Conservation (phyloP, 1,284 basidiomycete genomes). For the Prillingera fragicola region DNA sequence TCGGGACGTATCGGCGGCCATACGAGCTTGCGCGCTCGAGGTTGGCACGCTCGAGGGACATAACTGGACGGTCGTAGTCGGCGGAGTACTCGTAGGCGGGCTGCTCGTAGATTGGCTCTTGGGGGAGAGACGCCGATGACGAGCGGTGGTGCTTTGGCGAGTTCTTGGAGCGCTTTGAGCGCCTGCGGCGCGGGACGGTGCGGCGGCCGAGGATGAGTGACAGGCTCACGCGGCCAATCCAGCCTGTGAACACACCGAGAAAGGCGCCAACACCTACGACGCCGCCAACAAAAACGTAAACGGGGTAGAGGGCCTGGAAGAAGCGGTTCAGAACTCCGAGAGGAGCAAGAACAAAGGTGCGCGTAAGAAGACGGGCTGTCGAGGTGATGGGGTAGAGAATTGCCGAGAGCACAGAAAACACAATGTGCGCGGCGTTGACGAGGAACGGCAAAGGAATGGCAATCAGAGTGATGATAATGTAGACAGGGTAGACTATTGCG, state of each 20-base stretch:
- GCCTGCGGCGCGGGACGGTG: too few relatives aligned
- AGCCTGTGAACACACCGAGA: constrained; percentile 35
- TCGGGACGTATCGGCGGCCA: constrained; percentile 16
- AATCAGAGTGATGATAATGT: constrained; percentile 31
- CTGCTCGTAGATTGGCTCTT: background rate
- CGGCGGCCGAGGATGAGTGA: constrained; percentile 11
- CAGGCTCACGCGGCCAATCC: constrained; percentile 26
- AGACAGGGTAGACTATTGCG: constrained; percentile 35
- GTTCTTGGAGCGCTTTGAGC: too few relatives aligned
- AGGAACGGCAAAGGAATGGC: constrained; percentile 34
- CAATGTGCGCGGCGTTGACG: constrained; percentile 22
- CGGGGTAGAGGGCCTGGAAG: constrained; percentile 33
- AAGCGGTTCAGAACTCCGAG: constrained; percentile 19
- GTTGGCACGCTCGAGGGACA: background rate
- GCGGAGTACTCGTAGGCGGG: background rate
- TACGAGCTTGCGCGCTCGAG: background rate
- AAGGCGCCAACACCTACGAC: constrained; percentile 35
- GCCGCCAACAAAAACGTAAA: constrained; percentile 39
- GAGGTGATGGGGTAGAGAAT: constrained; percentile 37
- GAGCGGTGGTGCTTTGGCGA: background rate
- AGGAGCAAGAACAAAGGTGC: constrained; percentile 33
- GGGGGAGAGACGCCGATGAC: background rate
- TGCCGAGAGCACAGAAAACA: constrained; percentile 21
- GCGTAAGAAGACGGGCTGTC: constrained; percentile 20
- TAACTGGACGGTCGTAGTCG: background rate